Evolutionary conservation across 1,284 basidiomycete genomes (phyloP).

Genomic region (Sanghuangporus weigelae): DNA sequence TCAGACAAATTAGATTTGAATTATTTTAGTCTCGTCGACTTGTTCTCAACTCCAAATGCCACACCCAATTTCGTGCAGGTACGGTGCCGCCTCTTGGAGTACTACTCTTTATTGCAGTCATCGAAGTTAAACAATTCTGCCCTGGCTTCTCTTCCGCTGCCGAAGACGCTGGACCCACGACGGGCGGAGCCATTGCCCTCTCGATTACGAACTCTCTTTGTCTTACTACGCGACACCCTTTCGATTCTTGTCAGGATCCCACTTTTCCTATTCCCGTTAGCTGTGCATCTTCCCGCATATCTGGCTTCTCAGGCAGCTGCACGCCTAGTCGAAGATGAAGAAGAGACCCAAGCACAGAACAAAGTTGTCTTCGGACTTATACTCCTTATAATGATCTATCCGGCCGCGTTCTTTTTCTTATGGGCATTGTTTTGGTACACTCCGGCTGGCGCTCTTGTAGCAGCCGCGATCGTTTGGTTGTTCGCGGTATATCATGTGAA

Average conservation of each 20-base stretch:
- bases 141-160: constrained; percentile 74
- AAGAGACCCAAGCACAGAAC: constrained; percentile 90
- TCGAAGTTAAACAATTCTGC: constrained; percentile 80
- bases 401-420: constrained; percentile 73
- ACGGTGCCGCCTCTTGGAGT: constrained; percentile 71
- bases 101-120: constrained; percentile 82
- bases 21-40: constrained; percentile 65
- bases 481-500: constrained; percentile 79
- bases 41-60: constrained; percentile 69
- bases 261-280: constrained; percentile 80
- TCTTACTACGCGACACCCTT: constrained; percentile 75
- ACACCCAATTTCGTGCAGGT: constrained; percentile 56
- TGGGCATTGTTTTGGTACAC: constrained; percentile 79
- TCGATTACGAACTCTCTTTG: constrained; percentile 72
- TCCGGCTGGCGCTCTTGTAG: constrained; percentile 44
- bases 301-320: constrained; percentile 72
- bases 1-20: constrained; percentile 14
- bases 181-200: constrained; percentile 69
- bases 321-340: constrained; percentile 75
- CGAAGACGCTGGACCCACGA: constrained; percentile 74
- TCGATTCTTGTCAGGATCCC: constrained; percentile 69
- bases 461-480: constrained; percentile 55
- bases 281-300: constrained; percentile 83
- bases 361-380: constrained; percentile 84
- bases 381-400: constrained; percentile 72